Evolutionary conservation across 73 alveolate species (phyloP), one percentile per base, ranked within the genome.

Genomic region (Halteria grandinella): DNA sequence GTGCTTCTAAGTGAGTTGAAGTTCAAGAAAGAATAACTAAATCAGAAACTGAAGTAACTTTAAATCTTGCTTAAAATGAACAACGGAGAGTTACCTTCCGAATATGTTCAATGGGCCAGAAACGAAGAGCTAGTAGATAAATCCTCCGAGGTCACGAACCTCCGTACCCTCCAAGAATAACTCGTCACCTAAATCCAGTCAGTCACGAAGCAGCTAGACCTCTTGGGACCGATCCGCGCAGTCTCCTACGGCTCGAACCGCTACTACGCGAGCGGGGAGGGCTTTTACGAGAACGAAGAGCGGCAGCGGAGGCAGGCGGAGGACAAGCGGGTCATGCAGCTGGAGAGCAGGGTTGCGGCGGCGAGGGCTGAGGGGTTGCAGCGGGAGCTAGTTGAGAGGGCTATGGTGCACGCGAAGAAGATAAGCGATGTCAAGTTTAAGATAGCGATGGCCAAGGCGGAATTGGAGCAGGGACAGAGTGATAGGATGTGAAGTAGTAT

Each of bases 11-110:
- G 52, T 31, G 89, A 79, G 6, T 32, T 79, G 44, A 51, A 55
- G 15, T 79, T 51, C 25, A 79, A 79, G 37, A 48, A 64, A 18
- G 64, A 40, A 27, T 66, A 83, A 66, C 63, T 79, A 1, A 11
- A 37, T 15, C 77, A 79, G 33, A 63, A 63, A 51, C 76, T 43
- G 11, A 79, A 79, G 25, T 64, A 79, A 32, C 58, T 79, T 8
- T 33, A 32, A 17, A 28, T 79, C 31, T 20, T 79, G 70, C 49
- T 52, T 39, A 75, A 79, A 37, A 69, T 79, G 58, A 79, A 79
- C 32, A 77, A 79, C 53, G 89, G 89, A 29, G 28, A 52, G 32
- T 58, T 79, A 1, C 89, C 89, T 23, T 66, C 79, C 32, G 89
- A 79, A 17, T 79, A 79, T 31, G 28, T 66, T 6, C 77, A 66